Evolutionary conservation across 208 protist genomes (phyloP).

Genomic region (Phytomonas serpens): DNA sequence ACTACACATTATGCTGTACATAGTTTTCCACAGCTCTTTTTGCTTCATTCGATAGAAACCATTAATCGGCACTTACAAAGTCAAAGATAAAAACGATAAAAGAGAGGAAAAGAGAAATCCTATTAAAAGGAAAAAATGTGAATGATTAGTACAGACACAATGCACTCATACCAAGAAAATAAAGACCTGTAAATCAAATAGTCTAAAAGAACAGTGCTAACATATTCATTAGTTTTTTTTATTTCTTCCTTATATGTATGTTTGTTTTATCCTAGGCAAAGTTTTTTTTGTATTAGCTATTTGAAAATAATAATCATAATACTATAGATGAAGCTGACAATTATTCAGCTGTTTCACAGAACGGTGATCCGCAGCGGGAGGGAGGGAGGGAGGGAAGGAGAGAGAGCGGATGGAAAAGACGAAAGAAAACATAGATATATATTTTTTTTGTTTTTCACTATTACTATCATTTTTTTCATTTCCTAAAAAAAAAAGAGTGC

Average conservation of each 20-base stretch:
- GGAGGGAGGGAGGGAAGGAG: background rate
- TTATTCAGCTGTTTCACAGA: background rate
- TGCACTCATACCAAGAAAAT: background rate
- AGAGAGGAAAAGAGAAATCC: background rate
- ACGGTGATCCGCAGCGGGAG: background rate
- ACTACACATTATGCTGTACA: background rate
- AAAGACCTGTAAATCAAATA: background rate
- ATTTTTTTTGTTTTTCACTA: background rate
- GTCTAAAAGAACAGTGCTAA: background rate
- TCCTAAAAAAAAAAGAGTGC: too few relatives aligned
- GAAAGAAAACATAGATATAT: background rate
- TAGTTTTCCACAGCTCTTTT: background rate
- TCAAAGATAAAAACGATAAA: background rate
- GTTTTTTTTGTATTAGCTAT: background rate
- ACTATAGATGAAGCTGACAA: background rate
- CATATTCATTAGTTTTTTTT: constrained; percentile 9
- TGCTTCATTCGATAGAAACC: background rate
- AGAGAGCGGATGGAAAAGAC: background rate
- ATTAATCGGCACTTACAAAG: background rate
- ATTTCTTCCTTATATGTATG: background rate
- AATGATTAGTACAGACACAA: background rate
- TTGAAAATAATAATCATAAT: constrained; percentile 5
- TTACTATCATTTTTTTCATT: background rate
- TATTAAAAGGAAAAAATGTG: background rate
- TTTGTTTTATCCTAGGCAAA: background rate